phyloP scores from a whole-genome alignment of 106 monocot genomes.

The Phalaenopsis aphrodite region DNA sequence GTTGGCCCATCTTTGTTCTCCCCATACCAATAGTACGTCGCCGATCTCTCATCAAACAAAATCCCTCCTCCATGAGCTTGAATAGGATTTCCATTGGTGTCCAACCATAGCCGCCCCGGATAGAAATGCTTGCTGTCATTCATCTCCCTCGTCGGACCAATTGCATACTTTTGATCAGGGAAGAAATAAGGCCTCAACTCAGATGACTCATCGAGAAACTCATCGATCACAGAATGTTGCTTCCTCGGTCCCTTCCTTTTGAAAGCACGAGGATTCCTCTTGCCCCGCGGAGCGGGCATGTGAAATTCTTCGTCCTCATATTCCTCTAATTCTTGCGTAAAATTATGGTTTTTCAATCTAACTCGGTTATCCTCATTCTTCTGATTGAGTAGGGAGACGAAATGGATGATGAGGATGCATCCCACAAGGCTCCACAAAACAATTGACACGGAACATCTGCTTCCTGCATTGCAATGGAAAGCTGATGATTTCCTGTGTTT shows the following conservation, averaged over 20 bases:
- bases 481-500: constrained; percentile 70
- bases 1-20: constrained; percentile 93
- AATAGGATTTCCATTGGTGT: constrained; percentile 86
- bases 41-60: constrained; percentile 56
- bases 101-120: constrained; percentile 77
- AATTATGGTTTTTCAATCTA: constrained; percentile 12
- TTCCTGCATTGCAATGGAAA: constrained; percentile 69
- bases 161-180: constrained; percentile 37
- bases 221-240: constrained; percentile 47
- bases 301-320: constrained; percentile 69
- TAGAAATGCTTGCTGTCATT: constrained; percentile 61
- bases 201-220: constrained; percentile 85
- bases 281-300: constrained; percentile 44
- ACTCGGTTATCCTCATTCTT: constrained; percentile 21
- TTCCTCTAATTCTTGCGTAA: constrained; percentile 54
- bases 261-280: constrained; percentile 52
- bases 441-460: constrained; percentile 35
- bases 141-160: constrained; percentile 40
- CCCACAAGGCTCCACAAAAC: constrained; percentile 51
- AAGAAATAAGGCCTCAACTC: constrained; percentile 67
- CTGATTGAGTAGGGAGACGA: constrained; percentile 28
- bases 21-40: constrained; percentile 94
- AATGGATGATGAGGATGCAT: constrained; percentile 46
- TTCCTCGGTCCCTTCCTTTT: constrained; percentile 66
- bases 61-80: constrained; percentile 95